phyloP scores from a whole-genome alignment of 345 rosid genomes.

The Xanthoceras sorbifolium region DNA sequence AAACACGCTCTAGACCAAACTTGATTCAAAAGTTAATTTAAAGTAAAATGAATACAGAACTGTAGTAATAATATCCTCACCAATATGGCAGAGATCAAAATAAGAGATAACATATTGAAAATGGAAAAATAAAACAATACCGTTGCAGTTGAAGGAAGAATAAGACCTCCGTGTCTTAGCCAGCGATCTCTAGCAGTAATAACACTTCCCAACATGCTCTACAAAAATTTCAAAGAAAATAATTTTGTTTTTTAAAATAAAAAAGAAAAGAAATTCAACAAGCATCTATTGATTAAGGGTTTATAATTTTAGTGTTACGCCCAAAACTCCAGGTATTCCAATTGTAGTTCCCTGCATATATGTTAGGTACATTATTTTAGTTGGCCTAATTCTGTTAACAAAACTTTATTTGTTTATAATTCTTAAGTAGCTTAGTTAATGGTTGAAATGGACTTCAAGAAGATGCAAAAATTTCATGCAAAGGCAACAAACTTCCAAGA shows the following conservation, averaged over 20 bases:
- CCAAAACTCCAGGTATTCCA: slow-evolving; percentile 5
- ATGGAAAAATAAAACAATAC: slow-evolving; percentile 37
- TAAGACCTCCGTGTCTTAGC: slow-evolving; percentile 91
- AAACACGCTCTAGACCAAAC: background rate
- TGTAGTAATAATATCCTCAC: background rate
- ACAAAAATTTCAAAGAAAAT: slow-evolving; percentile 16
- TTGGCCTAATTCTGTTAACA: no score
- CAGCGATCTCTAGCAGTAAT: slow-evolving; percentile 96
- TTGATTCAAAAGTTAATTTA: background rate
- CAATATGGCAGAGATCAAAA: background rate
- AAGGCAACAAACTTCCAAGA: no score
- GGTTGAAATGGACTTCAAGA: no score
- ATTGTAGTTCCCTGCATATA: background rate
- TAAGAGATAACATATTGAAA: background rate
- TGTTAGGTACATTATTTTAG: no score
- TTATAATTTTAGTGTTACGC: background rate
- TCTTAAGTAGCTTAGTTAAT: no score
- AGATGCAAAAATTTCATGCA: no score
- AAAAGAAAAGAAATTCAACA: background rate
- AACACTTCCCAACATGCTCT: slow-evolving; percentile 99
- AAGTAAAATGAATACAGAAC: slow-evolving; percentile 4
- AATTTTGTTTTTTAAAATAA: slow-evolving; percentile 9
- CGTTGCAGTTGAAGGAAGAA: slow-evolving; percentile 91
- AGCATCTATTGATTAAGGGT: background rate
- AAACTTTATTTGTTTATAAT: no score